Evolutionary conservation across 2,329 filamentous ascomycete genomes (phyloP).

Genomic region (Venturia aucupariae): DNA sequence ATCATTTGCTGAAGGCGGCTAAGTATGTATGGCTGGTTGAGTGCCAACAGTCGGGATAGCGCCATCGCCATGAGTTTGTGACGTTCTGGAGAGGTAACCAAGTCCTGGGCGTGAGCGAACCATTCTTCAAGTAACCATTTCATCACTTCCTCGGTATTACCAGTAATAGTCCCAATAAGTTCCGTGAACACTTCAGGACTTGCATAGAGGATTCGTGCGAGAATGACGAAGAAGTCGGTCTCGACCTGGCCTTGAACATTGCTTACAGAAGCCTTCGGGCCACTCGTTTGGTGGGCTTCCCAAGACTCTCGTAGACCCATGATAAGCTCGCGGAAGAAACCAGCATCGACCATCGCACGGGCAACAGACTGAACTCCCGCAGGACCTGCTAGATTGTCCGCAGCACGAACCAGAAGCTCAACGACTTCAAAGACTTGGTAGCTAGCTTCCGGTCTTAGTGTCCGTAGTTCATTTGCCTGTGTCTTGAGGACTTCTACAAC

Average conservation of each 20-base stretch:
- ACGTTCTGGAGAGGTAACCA: slow-evolving; percentile 54
- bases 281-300: slow-evolving; percentile 71
- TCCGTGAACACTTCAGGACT: slow-evolving; percentile 58
- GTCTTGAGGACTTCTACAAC: slow-evolving; percentile 31
- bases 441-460: slow-evolving; percentile 40
- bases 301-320: slow-evolving; percentile 36
- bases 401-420: slow-evolving; percentile 40
- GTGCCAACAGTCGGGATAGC: slow-evolving; percentile 61
- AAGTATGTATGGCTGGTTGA: slow-evolving; percentile 50
- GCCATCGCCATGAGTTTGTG: slow-evolving; percentile 66
- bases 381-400: slow-evolving; percentile 43
- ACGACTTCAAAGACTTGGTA: slow-evolving; percentile 37
- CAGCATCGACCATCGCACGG: slow-evolving; percentile 8
- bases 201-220: slow-evolving; percentile 68
- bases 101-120: slow-evolving; percentile 53
- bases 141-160: slow-evolving; percentile 26
- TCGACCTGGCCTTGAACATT: slow-evolving; percentile 67
- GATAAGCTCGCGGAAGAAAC: slow-evolving; percentile 45
- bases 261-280: slow-evolving; percentile 62
- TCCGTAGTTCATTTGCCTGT: slow-evolving; percentile 35
- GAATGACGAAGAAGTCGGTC: slow-evolving; percentile 74
- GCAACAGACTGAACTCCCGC: slow-evolving; percentile 34
- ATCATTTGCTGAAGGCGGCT: slow-evolving; percentile 62
- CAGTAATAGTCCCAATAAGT: slow-evolving; percentile 29
- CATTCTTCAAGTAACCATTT: slow-evolving; percentile 46